Conservation (phyloP, 805 yeast species). For the Jamesozyma gamospora region DNA sequence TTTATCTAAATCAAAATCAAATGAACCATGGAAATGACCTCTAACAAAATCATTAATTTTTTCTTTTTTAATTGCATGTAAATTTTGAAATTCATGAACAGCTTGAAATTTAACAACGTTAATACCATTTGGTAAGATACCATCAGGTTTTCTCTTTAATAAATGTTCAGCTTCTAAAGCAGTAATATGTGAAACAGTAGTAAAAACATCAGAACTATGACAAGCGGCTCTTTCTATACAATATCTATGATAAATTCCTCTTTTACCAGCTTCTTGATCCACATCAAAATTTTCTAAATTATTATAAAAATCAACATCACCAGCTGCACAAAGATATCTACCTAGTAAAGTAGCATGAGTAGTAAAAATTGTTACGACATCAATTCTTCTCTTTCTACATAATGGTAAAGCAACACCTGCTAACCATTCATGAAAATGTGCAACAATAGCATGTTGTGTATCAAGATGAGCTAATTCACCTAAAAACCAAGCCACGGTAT, state of each 20-base stretch:
- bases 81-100: conserved; percentile 93
- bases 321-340: conserved; percentile 92
- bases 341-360: conserved; percentile 96
- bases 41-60: conserved; percentile 89
- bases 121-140: conserved; percentile 92
- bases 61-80: conserved; percentile 85
- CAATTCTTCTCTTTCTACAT: conserved; percentile 83
- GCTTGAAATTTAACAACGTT: conserved; percentile 95
- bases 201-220: conserved; percentile 91
- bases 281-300: conserved; percentile 83
- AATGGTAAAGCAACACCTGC: conserved; percentile 94
- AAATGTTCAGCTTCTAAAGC: conserved; percentile 91
- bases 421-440: conserved; percentile 96
- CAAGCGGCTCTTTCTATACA: conserved; percentile 96
- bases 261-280: conserved; percentile 94
- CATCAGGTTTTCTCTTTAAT: conserved; percentile 92
- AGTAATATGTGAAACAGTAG: conserved; percentile 96
- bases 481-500: conserved; percentile 90
- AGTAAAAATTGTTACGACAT: conserved; percentile 90
- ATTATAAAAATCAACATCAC: conserved; percentile 91
- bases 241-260: conserved; percentile 94
- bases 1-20: conserved; percentile 88
- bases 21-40: conserved; percentile 95
- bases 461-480: conserved; percentile 88
- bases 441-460: conserved; percentile 76